These are phyloP conservation scores for Botrytis elliptica DNA, from an alignment of 2,329 filamentous ascomycete species.

Conservation along the genomic window DNA sequence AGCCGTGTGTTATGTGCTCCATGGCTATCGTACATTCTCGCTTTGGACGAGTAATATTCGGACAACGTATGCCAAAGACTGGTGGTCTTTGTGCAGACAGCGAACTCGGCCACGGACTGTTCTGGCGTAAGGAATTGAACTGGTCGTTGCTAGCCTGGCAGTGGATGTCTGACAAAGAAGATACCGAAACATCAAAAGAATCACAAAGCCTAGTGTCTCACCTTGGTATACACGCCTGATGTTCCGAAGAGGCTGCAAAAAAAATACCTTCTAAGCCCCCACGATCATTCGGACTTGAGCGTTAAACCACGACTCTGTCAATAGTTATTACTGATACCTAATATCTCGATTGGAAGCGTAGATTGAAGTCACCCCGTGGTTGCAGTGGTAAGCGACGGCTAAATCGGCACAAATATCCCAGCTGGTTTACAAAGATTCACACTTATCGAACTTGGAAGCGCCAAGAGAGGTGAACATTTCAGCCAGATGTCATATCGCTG, in stretches of 20 bases:
- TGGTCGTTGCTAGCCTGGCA: conserved; percentile 85
- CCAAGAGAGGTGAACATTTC: not conserved
- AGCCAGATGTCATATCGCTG: not conserved
- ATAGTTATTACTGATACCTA: too few relatives aligned
- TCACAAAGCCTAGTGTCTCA: not conserved
- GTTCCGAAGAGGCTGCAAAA: not conserved
- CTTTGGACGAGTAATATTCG: conserved; percentile 83
- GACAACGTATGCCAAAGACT: conserved; percentile 72
- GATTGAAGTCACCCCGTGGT: not conserved
- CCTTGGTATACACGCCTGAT: conserved; percentile 9
- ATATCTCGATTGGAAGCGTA: not conserved
- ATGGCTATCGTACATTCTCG: conserved; percentile 96
- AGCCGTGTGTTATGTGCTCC: conserved; percentile 94
- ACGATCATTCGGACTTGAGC: not conserved
- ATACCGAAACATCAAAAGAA: not conserved
- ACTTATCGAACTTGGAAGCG: not conserved
- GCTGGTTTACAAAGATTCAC: not conserved
- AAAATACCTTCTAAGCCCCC: not conserved
- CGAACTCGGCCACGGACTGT: conserved; percentile 62
- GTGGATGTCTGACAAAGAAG: not conserved
- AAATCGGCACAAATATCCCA: not conserved
- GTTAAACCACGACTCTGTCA: not conserved
- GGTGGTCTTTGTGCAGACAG: conserved; percentile 82
- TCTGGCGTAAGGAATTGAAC: conserved; percentile 76
- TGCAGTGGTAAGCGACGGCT: not conserved